These are phyloP conservation scores for Solanum medicagineum DNA, from an alignment of 257 asterid species.

Conservation along the genomic window DNA sequence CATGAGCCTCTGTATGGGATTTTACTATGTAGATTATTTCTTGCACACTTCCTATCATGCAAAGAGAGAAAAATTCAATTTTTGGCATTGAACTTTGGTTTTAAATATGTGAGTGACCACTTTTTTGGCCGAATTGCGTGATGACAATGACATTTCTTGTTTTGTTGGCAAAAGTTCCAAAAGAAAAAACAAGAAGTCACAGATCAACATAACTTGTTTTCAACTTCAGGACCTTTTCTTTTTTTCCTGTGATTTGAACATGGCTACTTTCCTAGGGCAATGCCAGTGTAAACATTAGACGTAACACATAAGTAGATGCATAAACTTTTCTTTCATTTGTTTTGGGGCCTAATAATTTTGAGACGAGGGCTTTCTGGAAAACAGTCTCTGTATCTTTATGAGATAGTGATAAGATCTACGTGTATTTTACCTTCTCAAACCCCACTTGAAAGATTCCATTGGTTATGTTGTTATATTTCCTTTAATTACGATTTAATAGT, in stretches of 20 bases:
- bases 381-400: too few species aligned
- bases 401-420: rapidly evolving
- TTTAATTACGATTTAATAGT: background rate
- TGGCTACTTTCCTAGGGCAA: background rate
- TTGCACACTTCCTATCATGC: background rate
- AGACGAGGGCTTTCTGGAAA: rapidly evolving
- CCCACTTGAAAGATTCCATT: too few species aligned
- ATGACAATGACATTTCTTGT: constrained; percentile 27
- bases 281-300: background rate
- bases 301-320: background rate
- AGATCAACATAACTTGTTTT: background rate
- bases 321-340: background rate
- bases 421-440: too few species aligned
- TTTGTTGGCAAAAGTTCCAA: constrained; percentile 12
- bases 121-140: constrained; percentile 27
- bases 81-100: background rate
- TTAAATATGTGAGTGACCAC: constrained; percentile 7
- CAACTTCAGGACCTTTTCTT: background rate
- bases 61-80: background rate
- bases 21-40: background rate
- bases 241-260: background rate
- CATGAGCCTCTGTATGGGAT: too few species aligned
- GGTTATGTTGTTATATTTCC: too few species aligned
- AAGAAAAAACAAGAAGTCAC: background rate
- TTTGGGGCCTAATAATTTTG: too few species aligned